Percentiles rank a stretch among this genome's conserved stretches.
These are phyloP conservation scores for Escallonia rubra DNA, from an alignment of 129 eudicot genomes.

Conservation along the genomic window DNA sequence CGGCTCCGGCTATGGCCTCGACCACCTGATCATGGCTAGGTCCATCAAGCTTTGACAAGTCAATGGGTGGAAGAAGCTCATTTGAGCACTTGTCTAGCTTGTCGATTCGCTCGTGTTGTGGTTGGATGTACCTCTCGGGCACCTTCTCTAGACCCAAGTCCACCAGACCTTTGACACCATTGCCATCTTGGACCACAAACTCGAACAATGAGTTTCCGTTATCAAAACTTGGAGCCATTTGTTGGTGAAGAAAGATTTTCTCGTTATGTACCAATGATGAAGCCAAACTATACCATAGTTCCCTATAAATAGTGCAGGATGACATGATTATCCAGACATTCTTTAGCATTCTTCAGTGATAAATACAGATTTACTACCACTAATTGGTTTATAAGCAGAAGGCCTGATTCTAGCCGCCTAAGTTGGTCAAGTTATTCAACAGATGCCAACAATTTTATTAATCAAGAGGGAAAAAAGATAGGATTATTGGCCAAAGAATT, in stretches of 20 bases:
- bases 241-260: neutral
- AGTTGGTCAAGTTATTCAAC: neutral
- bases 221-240: slow-evolving; percentile 25
- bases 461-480: too few relatives aligned
- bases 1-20: slow-evolving; percentile 33
- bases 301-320: neutral
- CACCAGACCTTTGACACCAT: slow-evolving; percentile 47
- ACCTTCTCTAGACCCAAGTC: slow-evolving; percentile 31
- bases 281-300: neutral
- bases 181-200: slow-evolving; percentile 31
- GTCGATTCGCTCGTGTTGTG: slow-evolving; percentile 23
- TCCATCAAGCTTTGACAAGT: slow-evolving; percentile 39
- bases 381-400: neutral
- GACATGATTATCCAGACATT: neutral
- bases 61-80: slow-evolving; percentile 20
- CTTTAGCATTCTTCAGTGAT: neutral
- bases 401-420: neutral
- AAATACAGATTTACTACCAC: neutral
- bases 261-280: too few relatives aligned
- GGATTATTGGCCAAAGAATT: too few relatives aligned
- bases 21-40: slow-evolving; percentile 36
- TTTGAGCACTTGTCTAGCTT: slow-evolving; percentile 1
- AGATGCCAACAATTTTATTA: too few relatives aligned
- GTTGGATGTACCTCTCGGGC: slow-evolving; percentile 33
- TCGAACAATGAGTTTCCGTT: slow-evolving; percentile 25